phyloP scores from a whole-genome alignment of 108 stramenopile genomes.

The Pseudonitzschia multiseries region DNA sequence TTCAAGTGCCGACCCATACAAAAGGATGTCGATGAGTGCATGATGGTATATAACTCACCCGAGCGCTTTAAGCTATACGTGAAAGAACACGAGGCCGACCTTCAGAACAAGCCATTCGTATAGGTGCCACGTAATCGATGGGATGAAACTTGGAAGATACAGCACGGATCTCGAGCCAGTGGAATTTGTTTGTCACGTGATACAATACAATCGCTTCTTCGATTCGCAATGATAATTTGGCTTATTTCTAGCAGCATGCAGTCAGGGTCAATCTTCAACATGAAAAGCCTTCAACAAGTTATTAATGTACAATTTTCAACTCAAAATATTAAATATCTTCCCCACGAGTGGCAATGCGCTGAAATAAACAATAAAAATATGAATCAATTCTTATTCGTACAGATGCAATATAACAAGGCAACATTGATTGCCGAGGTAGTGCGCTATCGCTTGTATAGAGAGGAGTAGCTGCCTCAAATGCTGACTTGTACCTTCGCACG shows the following conservation, averaged over 20 bases:
- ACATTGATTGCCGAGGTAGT: neutral
- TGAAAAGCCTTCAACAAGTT: too few relatives aligned
- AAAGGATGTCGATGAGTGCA: conserved; percentile 79
- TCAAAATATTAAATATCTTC: too few relatives aligned
- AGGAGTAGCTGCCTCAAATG: neutral
- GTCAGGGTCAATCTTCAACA: too few relatives aligned
- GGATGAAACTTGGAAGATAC: neutral
- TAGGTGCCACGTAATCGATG: neutral
- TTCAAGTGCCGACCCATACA: conserved; percentile 75
- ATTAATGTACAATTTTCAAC: too few relatives aligned
- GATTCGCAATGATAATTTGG: too few relatives aligned
- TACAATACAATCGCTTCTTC: too few relatives aligned
- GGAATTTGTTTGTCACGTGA: too few relatives aligned
- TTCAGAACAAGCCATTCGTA: conserved; percentile 24
- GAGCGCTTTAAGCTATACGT: conserved; percentile 80
- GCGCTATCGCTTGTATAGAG: neutral
- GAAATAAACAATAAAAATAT: too few relatives aligned
- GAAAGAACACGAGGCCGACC: conserved; percentile 44
- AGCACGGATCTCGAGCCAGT: too few relatives aligned
- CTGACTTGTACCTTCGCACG: conserved; percentile 6
- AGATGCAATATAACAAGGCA: too few relatives aligned
- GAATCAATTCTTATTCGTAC: too few relatives aligned
- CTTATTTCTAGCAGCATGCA: too few relatives aligned
- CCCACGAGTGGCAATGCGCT: neutral
- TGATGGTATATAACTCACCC: conserved; percentile 78